These are phyloP conservation scores for Penicillium sp. DNA, from an alignment of 2,329 filamentous ascomycete genomes.

Conservation along the genomic window DNA sequence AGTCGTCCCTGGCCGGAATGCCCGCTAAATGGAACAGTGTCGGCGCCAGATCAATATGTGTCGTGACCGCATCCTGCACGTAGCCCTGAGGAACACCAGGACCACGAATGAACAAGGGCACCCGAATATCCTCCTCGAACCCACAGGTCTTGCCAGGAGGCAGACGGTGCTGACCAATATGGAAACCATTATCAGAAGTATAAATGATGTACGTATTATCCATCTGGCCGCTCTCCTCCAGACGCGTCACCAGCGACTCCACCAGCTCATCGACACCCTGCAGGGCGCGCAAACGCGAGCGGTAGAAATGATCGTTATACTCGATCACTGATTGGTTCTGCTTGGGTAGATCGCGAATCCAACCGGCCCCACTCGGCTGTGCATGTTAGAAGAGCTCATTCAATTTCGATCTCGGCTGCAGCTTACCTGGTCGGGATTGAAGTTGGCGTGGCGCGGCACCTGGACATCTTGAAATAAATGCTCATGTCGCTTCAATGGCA, in stretches of 20 bases:
- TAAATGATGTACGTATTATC: conserved; percentile 63
- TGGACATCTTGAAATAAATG: conserved; percentile 61
- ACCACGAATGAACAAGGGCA: conserved; percentile 61
- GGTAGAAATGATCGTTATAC: conserved; percentile 57
- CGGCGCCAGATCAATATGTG: conserved; percentile 66
- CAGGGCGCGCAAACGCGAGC: conserved; percentile 51
- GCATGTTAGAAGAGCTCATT: not conserved
- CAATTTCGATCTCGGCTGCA: not conserved
- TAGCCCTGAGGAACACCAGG: conserved; percentile 53
- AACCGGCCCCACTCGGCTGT: conserved; percentile 47
- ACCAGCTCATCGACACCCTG: conserved; percentile 59
- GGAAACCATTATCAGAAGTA: conserved; percentile 62
- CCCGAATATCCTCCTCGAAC: conserved; percentile 62
- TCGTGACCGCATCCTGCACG: conserved; percentile 52
- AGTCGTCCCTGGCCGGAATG: conserved; percentile 48
- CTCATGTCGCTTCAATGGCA: conserved; percentile 62
- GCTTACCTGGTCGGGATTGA: conserved; percentile 63
- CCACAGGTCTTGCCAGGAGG: conserved; percentile 60
- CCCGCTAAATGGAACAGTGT: conserved; percentile 55
- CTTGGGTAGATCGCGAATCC: conserved; percentile 46
- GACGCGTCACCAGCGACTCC: conserved; percentile 44
- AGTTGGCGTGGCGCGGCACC: conserved; percentile 64
- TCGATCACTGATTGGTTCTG: conserved; percentile 51
- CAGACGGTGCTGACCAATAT: conserved; percentile 61
- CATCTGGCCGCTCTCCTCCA: conserved; percentile 46